Percentiles rank a stretch among this genome's conserved stretches.
phyloP scores from a whole-genome alignment of 2,329 filamentous ascomycete species.

The Curvularia sp. region DNA sequence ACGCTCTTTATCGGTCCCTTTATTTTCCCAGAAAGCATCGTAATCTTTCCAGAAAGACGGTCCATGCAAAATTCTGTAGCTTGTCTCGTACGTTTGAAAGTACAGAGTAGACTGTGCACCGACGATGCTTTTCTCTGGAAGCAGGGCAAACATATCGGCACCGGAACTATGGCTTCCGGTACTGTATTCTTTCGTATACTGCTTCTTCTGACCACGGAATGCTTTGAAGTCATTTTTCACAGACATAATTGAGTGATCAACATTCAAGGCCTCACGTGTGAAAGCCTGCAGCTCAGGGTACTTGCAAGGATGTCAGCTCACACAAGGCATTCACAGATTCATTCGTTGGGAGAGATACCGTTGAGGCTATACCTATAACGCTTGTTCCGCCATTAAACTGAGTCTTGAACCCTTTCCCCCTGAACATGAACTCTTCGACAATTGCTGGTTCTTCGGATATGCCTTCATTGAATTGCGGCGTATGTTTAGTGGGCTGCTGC shows the following conservation, averaged over 20 bases:
- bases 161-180: conserved; percentile 29
- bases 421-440: conserved; percentile 51
- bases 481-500: conserved; percentile 27
- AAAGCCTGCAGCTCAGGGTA: conserved; percentile 49
- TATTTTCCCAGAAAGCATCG: conserved; percentile 53
- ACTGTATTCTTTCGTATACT: conserved; percentile 29
- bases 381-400: conserved; percentile 55
- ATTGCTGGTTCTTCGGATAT: conserved; percentile 23
- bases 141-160: conserved; percentile 45
- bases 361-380: conserved; percentile 44
- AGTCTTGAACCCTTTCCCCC: conserved; percentile 55
- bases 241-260: conserved; percentile 40
- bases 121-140: conserved; percentile 48
- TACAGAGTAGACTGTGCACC: conserved; percentile 58
- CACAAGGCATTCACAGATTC: not conserved
- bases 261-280: conserved; percentile 39
- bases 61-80: conserved; percentile 61
- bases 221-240: conserved; percentile 45
- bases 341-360: conserved; percentile 32
- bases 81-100: conserved; percentile 59
- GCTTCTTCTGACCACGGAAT: conserved; percentile 42
- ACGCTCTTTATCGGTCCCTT: conserved; percentile 30
- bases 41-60: conserved; percentile 63
- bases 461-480: conserved; percentile 26
- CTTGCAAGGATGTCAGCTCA: conserved; percentile 26